These are phyloP conservation scores for Lunularia cruciata DNA, from an alignment of 225 moss, liverwort and hornwort species.

Conservation along the genomic window DNA sequence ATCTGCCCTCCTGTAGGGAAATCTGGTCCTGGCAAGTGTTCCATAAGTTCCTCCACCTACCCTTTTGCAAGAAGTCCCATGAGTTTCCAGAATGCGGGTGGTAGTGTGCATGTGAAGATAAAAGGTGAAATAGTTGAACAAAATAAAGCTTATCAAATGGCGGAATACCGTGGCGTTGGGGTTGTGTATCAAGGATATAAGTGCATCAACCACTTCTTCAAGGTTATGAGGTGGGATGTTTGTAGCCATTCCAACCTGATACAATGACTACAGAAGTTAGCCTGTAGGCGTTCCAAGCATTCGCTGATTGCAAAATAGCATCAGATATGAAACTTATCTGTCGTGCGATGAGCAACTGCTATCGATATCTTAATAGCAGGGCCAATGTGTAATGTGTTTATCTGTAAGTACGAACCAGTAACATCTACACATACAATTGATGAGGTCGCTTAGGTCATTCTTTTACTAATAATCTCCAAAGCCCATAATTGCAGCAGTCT, in stretches of 20 bases:
- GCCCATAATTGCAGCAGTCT: too few species aligned
- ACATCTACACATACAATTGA: too few species aligned
- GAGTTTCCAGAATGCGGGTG: not conserved
- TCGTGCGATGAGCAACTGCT: too few species aligned
- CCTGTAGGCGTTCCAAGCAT: not conserved
- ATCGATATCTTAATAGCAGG: too few species aligned
- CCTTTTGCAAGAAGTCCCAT: not conserved
- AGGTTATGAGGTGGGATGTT: conserved; percentile 98
- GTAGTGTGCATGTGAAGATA: not conserved
- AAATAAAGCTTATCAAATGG: not conserved
- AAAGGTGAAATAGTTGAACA: not conserved
- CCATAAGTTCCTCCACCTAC: conserved; percentile 97
- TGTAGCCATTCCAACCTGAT: conserved; percentile 96
- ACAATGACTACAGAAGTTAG: not conserved
- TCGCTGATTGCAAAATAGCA: too few species aligned
- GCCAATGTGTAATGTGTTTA: too few species aligned
- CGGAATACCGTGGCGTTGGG: conserved; percentile 80
- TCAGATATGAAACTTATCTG: too few species aligned
- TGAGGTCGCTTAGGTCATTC: too few species aligned
- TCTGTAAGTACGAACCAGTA: too few species aligned
- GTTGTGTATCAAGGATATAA: conserved; percentile 83
- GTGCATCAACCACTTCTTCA: conserved; percentile 86
- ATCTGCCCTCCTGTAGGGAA: conserved; percentile 96
- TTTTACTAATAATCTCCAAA: too few species aligned
- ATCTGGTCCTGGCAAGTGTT: conserved; percentile 94